Base-by-base conservation (phyloP, 169 alveolate genomes). In the Plasmodium vivax region DNA sequence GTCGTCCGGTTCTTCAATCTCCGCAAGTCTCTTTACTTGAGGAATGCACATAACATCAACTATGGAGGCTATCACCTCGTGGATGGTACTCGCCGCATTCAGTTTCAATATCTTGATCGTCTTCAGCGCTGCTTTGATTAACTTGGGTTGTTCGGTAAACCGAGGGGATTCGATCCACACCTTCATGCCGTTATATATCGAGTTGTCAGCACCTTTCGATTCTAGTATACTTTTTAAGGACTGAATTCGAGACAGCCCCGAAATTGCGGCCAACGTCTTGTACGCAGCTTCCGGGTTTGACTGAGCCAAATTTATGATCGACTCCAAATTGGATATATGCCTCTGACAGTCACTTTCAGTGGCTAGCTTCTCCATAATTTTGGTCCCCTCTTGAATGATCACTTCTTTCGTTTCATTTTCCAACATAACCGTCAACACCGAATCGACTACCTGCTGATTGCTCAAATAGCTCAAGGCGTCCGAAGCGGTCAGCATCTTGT, bases 341-440 rank as follows among this genome's bases (percentile, higher is more conserved):
- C 98, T 96, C 41, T 95, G 85, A 47, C 98, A 98, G 87, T 98
- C 99, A 82, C 93, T 96, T 85, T 97, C 99, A 32, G 98, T 97
- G 34, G 98, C 98, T 43, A 98, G 93, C 68, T 97, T 92, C 56
- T 96, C 98, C 94, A 98, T 90, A 58, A 97, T 96, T 94, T 97
- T 97, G 38, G 97, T 93, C 68, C 98, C 98, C 43, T 97, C 96
- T 80, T 96, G 97, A 83, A 96, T 88, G 54, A 97, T 96, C 38
- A 96, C 96, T 68, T 96, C 98, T 77, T 96, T 96, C 30, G 94
- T 96, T 92, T 97, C 97, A 93, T 98, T 98, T 93, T 97, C 98
- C 62, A 98, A 92, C 99, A 98, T 96, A 56, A 98, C 97, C 19
- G 97, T 98, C 75, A 98, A 95, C 3, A 97, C 96, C 2, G 98